Conservation (phyloP, 495 filamentous ascomycete genomes). For the Corynascus novoguineensis region DNA sequence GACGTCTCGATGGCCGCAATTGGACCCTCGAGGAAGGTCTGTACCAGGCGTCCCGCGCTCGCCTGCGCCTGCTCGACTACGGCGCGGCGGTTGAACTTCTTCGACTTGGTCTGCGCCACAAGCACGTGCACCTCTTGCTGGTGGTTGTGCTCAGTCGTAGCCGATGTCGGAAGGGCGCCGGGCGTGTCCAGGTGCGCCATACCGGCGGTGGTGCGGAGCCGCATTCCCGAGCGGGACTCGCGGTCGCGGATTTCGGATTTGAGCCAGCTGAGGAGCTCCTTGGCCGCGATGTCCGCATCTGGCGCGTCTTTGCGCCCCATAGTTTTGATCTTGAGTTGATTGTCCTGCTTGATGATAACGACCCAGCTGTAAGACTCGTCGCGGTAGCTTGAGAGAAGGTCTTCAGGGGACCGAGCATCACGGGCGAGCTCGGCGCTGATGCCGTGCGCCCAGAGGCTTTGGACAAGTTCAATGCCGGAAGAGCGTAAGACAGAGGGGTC, state of each 20-base stretch:
- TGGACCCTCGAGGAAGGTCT: slow-evolving; percentile 64
- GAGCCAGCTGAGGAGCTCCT: slow-evolving; percentile 75
- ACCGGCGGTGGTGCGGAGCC: slow-evolving; percentile 15
- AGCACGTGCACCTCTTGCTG: slow-evolving; percentile 78
- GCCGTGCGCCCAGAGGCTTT: slow-evolving; percentile 73
- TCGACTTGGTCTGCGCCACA: slow-evolving; percentile 70
- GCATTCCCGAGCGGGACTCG: slow-evolving; percentile 38
- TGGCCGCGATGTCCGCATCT: slow-evolving; percentile 69
- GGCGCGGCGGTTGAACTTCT: slow-evolving; percentile 80
- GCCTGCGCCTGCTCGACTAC: slow-evolving; percentile 77
- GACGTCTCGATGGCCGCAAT: slow-evolving; percentile 84
- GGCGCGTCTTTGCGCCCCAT: slow-evolving; percentile 62
- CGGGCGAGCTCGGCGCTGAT: slow-evolving; percentile 88
- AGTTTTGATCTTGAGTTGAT: slow-evolving; percentile 67
- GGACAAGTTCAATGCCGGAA: slow-evolving; percentile 66
- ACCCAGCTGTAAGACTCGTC: slow-evolving; percentile 80
- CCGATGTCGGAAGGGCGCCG: not conserved
- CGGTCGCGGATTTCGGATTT: slow-evolving; percentile 73
- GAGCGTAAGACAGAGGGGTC: slow-evolving; percentile 71
- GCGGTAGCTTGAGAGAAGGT: slow-evolving; percentile 63
- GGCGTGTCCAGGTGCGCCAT: slow-evolving; percentile 17
- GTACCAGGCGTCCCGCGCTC: slow-evolving; percentile 56
- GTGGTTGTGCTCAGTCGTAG: slow-evolving; percentile 30
- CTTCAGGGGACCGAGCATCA: slow-evolving; percentile 67
- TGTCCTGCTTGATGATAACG: slow-evolving; percentile 77